Evolutionary conservation across 225 moss, liverwort and hornwort species (phyloP).

Genomic region (Thuidium tamariscinum): DNA sequence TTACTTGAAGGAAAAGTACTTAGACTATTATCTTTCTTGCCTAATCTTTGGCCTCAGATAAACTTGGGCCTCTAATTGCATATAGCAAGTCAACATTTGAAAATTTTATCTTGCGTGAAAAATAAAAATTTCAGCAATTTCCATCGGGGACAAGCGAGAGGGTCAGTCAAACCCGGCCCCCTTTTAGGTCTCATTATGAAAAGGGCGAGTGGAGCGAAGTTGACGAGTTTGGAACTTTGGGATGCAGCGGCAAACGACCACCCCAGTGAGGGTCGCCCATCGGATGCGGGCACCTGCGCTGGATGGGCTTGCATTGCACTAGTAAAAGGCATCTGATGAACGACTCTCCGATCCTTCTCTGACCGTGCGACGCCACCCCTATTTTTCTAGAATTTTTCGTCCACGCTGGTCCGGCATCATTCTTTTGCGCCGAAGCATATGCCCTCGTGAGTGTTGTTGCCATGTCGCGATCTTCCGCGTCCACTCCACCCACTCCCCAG

Average conservation of each 20-base stretch:
- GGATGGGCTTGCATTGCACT: neutral
- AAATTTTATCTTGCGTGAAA: too few species aligned
- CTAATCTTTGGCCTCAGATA: too few species aligned
- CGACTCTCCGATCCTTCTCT: neutral
- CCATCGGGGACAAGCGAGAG: too few species aligned
- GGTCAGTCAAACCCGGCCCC: too few species aligned
- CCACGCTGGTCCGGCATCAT: conserved; percentile 13
- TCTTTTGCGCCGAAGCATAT: conserved; percentile 11
- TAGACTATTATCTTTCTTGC: too few species aligned
- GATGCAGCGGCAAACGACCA: neutral
- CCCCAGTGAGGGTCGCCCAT: too few species aligned
- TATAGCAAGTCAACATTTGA: too few species aligned
- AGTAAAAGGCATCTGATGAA: neutral
- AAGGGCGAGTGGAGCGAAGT: neutral
- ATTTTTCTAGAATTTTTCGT: neutral
- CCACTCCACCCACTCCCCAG: neutral
- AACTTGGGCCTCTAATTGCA: too few species aligned
- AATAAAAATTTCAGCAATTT: too few species aligned
- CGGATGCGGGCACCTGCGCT: neutral
- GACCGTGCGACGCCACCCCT: neutral
- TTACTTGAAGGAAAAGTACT: too few species aligned
- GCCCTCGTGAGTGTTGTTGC: neutral
- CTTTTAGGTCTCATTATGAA: neutral
- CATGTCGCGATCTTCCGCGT: neutral
- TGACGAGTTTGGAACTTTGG: neutral